Percentiles rank a stretch among this genome's conserved stretches.
Evolutionary conservation across 352 stramenopile species (phyloP).

Genomic region (Plasmopara viticola): DNA sequence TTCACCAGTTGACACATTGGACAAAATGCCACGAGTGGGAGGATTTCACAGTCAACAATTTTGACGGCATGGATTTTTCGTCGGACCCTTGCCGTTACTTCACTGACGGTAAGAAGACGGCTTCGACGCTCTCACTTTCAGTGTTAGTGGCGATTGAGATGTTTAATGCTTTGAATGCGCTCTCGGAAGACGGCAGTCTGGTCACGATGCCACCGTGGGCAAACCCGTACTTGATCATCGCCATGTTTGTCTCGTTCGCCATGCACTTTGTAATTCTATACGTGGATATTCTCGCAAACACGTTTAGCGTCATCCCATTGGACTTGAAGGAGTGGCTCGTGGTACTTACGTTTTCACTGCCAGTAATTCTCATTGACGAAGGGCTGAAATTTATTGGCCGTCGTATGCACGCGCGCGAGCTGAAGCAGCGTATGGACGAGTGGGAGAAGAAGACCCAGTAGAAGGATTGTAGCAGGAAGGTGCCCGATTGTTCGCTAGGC

Average conservation of each 20-base stretch:
- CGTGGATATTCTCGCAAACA: slow-evolving; percentile 88
- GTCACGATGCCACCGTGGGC: slow-evolving; percentile 90
- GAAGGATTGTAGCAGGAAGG: slow-evolving; percentile 14
- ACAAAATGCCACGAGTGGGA: slow-evolving; percentile 87
- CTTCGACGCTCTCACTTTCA: slow-evolving; percentile 90
- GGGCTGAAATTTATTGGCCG: slow-evolving; percentile 90
- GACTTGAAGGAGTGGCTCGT: slow-evolving; percentile 90
- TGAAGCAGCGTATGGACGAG: slow-evolving; percentile 56
- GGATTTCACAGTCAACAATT: slow-evolving; percentile 90
- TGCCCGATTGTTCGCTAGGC: slow-evolving; percentile 8
- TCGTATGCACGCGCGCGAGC: slow-evolving; percentile 65
- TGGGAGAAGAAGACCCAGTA: slow-evolving; percentile 49
- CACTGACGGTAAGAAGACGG: slow-evolving; percentile 87
- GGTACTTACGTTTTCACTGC: slow-evolving; percentile 88
- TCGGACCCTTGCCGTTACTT: slow-evolving; percentile 90
- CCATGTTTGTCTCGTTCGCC: slow-evolving; percentile 90
- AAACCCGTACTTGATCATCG: slow-evolving; percentile 92
- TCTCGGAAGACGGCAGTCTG: slow-evolving; percentile 89
- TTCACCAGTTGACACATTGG: slow-evolving; percentile 87
- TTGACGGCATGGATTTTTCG: slow-evolving; percentile 87
- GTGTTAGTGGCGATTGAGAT: slow-evolving; percentile 94
- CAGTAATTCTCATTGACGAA: slow-evolving; percentile 93
- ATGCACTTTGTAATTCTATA: slow-evolving; percentile 95
- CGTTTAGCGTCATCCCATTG: slow-evolving; percentile 91
- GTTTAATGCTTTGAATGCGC: slow-evolving; percentile 93